Base-by-base conservation (phyloP, 495 filamentous ascomycete genomes). In the Neurospora sp. region DNA sequence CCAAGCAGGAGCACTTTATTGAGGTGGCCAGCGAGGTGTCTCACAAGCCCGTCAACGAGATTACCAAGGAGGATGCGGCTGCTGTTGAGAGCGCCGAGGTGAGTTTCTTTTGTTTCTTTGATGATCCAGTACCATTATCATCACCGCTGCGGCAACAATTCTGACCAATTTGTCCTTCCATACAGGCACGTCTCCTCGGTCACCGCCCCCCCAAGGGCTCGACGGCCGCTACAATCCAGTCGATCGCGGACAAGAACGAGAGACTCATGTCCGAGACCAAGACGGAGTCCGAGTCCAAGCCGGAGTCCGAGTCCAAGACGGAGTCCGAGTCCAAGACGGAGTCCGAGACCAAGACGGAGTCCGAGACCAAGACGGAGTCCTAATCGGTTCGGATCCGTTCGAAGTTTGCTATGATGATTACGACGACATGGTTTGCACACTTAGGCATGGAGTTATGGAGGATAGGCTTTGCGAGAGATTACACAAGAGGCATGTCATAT, bases 41-140 rank as follows among this genome's bases (percentile, higher is more conserved):
- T 1, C 75, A 76, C 37, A 83, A 82, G 75, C 75, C 77, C 2
- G 74, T 48, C 8, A 71, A 77, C 12, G 45, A 78, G 61, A 74
- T 80, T 14, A 80, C 74, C 1, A 74, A 76, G 70, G 68, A 79
- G 65, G 80, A 82, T 71, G 81, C 79, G 0, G 73, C 72, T 44
- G 48, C 73, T 65, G 73, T 82, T 4, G 76, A 78, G 61, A 71
- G 71, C 42, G 75, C 73, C 39, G 80, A 83, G 81, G 80, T 81
- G 74, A 41, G 45, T 20, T 4, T 12, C 12, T 42, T 3, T 38
- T 5, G 10, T 6, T 44, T 65, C 44, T 41, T 37, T 59, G n/a
- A 5, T 42, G 6, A 20, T 65, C 69, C 65, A 37, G 69, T 48
- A n/a, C 27, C 45, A 48, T 31, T 31, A 4, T 14, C 1, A 31